These are phyloP conservation scores for Chytriomyces sp. DNA, from an alignment of 192 early-diverging fungal genomes.

Conservation along the genomic window DNA sequence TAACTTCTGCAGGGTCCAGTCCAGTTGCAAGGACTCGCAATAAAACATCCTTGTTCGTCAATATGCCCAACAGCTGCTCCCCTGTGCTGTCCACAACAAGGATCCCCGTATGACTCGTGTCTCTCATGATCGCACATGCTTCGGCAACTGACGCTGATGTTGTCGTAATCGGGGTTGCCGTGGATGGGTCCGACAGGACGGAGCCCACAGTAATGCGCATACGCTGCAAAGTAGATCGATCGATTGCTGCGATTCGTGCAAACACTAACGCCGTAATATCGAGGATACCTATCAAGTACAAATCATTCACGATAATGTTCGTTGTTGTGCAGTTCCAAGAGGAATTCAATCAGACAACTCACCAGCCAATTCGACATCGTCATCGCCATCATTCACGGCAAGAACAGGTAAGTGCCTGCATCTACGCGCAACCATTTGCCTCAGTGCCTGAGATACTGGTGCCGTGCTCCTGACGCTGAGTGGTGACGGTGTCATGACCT, in stretches of 20 bases:
- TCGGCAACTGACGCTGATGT: slow-evolving; percentile 6
- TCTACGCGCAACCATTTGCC: slow-evolving; percentile 34
- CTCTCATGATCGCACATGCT: slow-evolving; percentile 28
- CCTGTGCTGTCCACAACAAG: slow-evolving; percentile 21
- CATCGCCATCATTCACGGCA: slow-evolving; percentile 14
- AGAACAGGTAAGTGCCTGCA: slow-evolving; percentile 62
- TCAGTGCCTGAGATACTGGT: slow-evolving; percentile 21
- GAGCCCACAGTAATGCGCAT: slow-evolving; percentile 2
- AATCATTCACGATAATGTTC: too few species aligned
- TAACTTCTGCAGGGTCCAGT: slow-evolving; percentile 84
- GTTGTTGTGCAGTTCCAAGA: background rate
- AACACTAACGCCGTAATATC: slow-evolving; percentile 65
- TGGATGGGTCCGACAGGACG: background rate
- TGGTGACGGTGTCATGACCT: slow-evolving; percentile 80
- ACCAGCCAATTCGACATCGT: slow-evolving; percentile 54
- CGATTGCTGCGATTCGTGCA: slow-evolving; percentile 53
- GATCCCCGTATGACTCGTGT: slow-evolving; percentile 26
- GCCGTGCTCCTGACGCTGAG: slow-evolving; percentile 20
- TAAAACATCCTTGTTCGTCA: slow-evolving; percentile 80
- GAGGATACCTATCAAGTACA: slow-evolving; percentile 39
- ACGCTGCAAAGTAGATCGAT: slow-evolving; percentile 28
- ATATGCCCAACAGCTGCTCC: slow-evolving; percentile 83
- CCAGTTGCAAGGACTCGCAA: slow-evolving; percentile 59
- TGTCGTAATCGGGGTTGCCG: background rate
- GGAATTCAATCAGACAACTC: background rate